phyloP scores from a whole-genome alignment of 371 early-diverging fungal species.

The Entomophthora muscae region DNA sequence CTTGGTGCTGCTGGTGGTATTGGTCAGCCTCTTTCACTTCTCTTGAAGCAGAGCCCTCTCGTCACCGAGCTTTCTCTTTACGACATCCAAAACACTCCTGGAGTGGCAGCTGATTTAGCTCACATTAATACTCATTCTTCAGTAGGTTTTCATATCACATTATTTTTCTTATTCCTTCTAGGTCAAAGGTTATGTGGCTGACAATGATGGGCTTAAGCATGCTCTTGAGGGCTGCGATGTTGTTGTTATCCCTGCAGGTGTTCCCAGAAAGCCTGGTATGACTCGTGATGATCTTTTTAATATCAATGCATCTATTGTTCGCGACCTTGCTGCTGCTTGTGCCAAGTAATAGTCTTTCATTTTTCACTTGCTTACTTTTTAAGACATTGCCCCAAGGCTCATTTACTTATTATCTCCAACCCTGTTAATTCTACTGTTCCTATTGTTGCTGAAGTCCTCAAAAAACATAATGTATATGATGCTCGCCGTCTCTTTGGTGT shows the following conservation, averaged over 20 bases:
- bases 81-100: slow-evolving; percentile 93
- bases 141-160: slow-evolving; percentile 21
- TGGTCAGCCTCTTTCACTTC: slow-evolving; percentile 77
- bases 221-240: slow-evolving; percentile 76
- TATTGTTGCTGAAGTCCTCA: slow-evolving; percentile 92
- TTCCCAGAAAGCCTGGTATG: slow-evolving; percentile 99
- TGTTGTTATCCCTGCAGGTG: slow-evolving; percentile 97
- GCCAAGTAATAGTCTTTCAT: slow-evolving; percentile 26
- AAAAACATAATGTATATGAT: slow-evolving; percentile 84
- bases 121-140: slow-evolving; percentile 88
- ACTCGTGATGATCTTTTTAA: slow-evolving; percentile 97
- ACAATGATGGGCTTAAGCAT: slow-evolving; percentile 61
- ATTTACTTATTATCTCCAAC: slow-evolving; percentile 93
- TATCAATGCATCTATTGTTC: slow-evolving; percentile 14
- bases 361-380: slow-evolving; percentile 5
- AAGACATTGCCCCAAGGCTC: slow-evolving; percentile 88
- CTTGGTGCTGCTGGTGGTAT: slow-evolving; percentile 86
- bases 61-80: slow-evolving; percentile 81
- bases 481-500: slow-evolving; percentile 88
- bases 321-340: slow-evolving; percentile 28
- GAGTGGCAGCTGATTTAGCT: slow-evolving; percentile 92
- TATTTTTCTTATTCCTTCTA: slow-evolving; percentile 11
- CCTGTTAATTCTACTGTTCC: slow-evolving; percentile 99
- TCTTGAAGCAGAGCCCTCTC: slow-evolving; percentile 63
- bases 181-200: slow-evolving; percentile 79